Base-by-base conservation (phyloP, 2,329 filamentous ascomycete species). In the Thielaviopsis cerberus region DNA sequence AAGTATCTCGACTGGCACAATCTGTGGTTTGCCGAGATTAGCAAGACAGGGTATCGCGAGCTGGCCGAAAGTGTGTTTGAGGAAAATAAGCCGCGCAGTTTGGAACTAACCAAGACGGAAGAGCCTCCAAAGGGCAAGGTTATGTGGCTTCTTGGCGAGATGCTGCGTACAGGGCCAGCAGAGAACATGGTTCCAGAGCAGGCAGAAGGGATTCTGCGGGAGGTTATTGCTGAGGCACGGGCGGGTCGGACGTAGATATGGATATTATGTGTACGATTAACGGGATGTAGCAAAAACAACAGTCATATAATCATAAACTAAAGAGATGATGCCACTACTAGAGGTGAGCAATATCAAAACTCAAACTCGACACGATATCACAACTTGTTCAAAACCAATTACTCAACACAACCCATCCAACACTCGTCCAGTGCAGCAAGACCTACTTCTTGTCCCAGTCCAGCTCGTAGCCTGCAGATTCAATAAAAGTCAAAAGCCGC, bases 391-490 rank as follows among this genome's bases (percentile, higher is more conserved):
- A 30, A 30, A 30, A 30, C 27, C 11, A 30, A 30, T 5, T 30
- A 30, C 27, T 6, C 27, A 30, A 30, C 5, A 30, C 27, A 6
- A 11, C 27, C 71, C n/a, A n/a, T n/a, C n/a, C n/a, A n/a, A n/a
- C n/a, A n/a, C n/a, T n/a, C n/a, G n/a, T n/a, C n/a, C n/a, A n/a
- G n/a, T n/a, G n/a, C n/a, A n/a, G n/a, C n/a, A n/a, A n/a, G n/a
- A n/a, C n/a, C n/a, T n/a, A n/a, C n/a, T 48, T 80, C 69, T 61
- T 79, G 76, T 64, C 74, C 77, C 61, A 82, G 80, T 51, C 81
- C 79, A 62, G 77, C 82, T 76, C 64, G 84, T 81, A 56, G 82
- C 71, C 50, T 80, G 76, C 64, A 82, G 81, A 55, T 30, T 60
- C 59, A 45, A 64, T 58, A 56, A 64, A 64, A 1, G 58, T 57